phyloP scores from a whole-genome alignment of 148 eudicot species.

The Rhododendron molle region DNA sequence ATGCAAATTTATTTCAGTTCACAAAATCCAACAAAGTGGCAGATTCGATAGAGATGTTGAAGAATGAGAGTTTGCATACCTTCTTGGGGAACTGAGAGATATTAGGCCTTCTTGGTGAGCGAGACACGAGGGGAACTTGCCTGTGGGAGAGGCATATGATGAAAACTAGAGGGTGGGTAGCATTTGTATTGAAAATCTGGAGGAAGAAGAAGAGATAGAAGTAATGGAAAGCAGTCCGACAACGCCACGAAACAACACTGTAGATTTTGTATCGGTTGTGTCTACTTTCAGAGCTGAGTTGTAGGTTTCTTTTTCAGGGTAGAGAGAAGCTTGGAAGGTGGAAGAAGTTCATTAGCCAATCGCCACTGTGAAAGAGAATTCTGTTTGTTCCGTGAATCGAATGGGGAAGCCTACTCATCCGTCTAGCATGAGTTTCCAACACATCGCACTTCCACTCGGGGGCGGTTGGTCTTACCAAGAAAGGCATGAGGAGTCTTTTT shows the following conservation, averaged over 20 bases:
- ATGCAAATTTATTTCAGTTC: background rate
- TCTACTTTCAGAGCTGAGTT: background rate
- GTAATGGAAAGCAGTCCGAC: background rate
- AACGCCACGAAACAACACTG: background rate
- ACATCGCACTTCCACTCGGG: too few relatives aligned
- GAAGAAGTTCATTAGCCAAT: background rate
- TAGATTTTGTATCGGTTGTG: background rate
- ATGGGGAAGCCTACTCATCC: background rate
- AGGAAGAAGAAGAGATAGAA: background rate
- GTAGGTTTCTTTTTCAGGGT: background rate
- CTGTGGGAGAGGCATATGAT: background rate
- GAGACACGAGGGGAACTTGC: background rate
- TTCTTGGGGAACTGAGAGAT: background rate
- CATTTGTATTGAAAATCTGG: background rate
- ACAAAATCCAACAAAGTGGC: background rate
- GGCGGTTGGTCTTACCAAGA: too few relatives aligned
- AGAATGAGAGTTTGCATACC: background rate
- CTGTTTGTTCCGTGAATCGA: background rate
- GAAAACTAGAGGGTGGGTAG: background rate
- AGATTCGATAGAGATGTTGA: background rate
- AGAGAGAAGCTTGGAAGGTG: slow-evolving; percentile 6
- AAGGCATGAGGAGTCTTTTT: too few relatives aligned
- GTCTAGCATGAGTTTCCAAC: background rate
- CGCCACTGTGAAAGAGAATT: background rate
- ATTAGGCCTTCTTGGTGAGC: background rate